Base-by-base conservation (phyloP, 2,329 filamentous ascomycete genomes). In the Pyrenophora teres region DNA sequence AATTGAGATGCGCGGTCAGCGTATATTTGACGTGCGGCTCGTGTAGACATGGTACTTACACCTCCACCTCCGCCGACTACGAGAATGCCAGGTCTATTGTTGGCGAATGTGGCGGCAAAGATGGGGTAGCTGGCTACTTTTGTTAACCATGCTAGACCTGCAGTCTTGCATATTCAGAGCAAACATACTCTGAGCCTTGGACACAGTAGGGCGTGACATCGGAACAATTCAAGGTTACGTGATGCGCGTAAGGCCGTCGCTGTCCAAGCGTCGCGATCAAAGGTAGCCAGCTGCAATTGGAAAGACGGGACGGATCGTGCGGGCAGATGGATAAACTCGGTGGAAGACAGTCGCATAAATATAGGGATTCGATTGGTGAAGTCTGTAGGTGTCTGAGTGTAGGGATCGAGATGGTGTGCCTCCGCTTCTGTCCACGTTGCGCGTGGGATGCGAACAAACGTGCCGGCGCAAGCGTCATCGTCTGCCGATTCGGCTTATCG, bases 11-110 rank as follows among this genome's bases (percentile, higher is more conserved):
- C 27, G 45, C 45, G 33, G 50, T 56, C 45, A 60, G 50, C 35
- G 18, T 10, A 16, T 23, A 12, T 10, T 4, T 18, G 31, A 6
- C 23, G 18, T 16, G 31, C 45, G 33, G n/a, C 35, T 52, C 10
- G 35, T 58, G 41, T 1, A 56, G 46, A 13, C 42, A 56, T 63
- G 59, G 48, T 57, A 50, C 41, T 89, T 86, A 59, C 86, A 43
- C 93, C 93, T 59, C 93, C 93, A 56, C 93, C 93, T 45, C 93
- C 93, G 32, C 96, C 89, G 7, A 96, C 78, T 19, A 97, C 80
- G 58, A 87, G 86, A 57, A 83, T 83, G 53, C 87, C 82, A 77
- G 95, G 66, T 86, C 60, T 62, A 66, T 87, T 83, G 44, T 88
- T 90, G 69, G 96, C 91, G 74, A 96, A 97, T 69, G 92, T 92